Conservation (phyloP, 768 basidiomycete genomes). For the Pulveroboletus ravenelii region DNA sequence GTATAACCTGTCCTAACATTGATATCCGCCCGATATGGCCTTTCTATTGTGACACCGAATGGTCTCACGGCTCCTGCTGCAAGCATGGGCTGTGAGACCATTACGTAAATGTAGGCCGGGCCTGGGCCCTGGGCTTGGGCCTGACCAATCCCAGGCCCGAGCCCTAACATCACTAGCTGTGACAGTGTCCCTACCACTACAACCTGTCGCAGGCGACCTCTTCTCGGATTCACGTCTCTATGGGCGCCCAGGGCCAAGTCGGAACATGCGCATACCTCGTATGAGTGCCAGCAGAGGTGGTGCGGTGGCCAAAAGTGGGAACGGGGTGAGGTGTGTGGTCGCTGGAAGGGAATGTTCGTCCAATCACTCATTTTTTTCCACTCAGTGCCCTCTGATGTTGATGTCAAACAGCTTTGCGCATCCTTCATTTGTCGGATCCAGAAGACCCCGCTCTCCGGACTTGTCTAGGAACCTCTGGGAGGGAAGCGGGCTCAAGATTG, state of each 20-base stretch:
- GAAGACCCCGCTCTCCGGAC: conserved; percentile 45
- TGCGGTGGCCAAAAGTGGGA: conserved; percentile 61
- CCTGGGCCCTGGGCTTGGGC: too few species aligned
- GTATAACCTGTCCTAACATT: too few species aligned
- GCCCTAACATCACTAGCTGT: too few species aligned
- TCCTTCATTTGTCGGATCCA: conserved; percentile 53
- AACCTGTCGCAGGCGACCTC: conserved; percentile 20
- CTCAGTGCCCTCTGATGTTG: conserved; percentile 6
- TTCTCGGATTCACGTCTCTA: conserved; percentile 43
- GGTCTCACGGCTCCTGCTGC: too few species aligned
- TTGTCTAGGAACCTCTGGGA: conserved; percentile 75
- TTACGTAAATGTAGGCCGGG: too few species aligned
- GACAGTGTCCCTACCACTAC: too few species aligned
- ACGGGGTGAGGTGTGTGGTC: conserved; percentile 63
- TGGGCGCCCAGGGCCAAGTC: conserved; percentile 41
- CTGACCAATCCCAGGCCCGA: too few species aligned
- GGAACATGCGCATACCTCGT: conserved; percentile 57
- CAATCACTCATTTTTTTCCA: neutral
- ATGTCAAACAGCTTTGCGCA: conserved; percentile 46
- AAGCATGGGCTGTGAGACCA: too few species aligned
- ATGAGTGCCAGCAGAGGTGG: conserved; percentile 61
- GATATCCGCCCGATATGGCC: too few species aligned
- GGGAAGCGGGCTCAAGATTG: conserved; percentile 70
- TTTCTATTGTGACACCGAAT: too few species aligned
- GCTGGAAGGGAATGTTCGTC: conserved; percentile 73